These are phyloP conservation scores for Trebouxia gelatinosa DNA, from an alignment of 163 green algal genomes.

Conservation along the genomic window DNA sequence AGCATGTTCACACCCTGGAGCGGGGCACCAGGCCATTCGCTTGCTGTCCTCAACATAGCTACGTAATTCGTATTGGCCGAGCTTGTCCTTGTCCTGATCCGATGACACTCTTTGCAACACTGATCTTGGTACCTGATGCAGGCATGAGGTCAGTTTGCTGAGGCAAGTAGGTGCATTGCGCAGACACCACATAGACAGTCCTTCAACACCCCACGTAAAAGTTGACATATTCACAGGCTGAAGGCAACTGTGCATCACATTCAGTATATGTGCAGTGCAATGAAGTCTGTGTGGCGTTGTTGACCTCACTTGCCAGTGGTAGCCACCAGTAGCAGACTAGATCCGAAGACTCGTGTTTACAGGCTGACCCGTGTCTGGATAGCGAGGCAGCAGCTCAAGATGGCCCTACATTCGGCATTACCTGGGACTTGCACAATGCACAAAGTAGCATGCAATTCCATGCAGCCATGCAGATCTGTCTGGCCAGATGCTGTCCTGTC, in stretches of 20 bases:
- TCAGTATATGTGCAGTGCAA: too few species aligned
- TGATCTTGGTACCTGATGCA: slow-evolving; percentile 57
- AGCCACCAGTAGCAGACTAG: too few species aligned
- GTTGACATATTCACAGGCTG: not conserved
- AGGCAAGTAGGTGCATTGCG: not conserved
- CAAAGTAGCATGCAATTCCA: too few species aligned
- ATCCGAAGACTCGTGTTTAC: too few species aligned
- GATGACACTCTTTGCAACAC: slow-evolving; percentile 61
- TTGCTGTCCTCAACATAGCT: slow-evolving; percentile 92
- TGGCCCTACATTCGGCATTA: too few species aligned
- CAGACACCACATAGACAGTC: not conserved
- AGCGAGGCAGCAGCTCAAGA: too few species aligned
- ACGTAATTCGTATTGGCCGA: slow-evolving; percentile 69
- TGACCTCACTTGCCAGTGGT: not conserved
- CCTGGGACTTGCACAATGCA: too few species aligned
- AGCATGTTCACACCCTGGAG: slow-evolving; percentile 73
- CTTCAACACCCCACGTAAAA: not conserved
- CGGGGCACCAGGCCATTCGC: slow-evolving; percentile 84
- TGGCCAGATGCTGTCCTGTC: too few species aligned
- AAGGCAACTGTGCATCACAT: not conserved
- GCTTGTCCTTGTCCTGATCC: slow-evolving; percentile 52
- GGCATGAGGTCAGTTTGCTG: not conserved
- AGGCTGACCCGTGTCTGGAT: too few species aligned
- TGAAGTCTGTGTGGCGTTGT: too few species aligned
- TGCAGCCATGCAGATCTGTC: too few species aligned